Evolutionary conservation across 148 eudicot species (phyloP).

Genomic region (Talinum fruticosum): DNA sequence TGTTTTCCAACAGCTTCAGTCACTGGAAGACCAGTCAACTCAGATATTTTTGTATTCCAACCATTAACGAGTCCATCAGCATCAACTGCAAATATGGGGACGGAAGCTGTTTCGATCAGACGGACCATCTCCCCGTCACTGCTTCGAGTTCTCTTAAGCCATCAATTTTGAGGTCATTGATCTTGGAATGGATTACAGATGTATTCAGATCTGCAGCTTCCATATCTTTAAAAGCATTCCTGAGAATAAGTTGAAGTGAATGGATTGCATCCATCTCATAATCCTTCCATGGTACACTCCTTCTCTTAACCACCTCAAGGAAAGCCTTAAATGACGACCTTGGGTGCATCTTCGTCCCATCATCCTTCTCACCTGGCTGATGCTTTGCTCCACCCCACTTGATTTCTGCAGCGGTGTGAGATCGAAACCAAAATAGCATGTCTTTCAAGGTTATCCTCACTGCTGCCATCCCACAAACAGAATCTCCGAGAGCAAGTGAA

Average conservation of each 20-base stretch:
- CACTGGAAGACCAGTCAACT: slow-evolving; percentile 68
- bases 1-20: slow-evolving; percentile 66
- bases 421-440: slow-evolving; percentile 93
- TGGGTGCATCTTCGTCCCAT: slow-evolving; percentile 82
- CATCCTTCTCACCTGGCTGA: slow-evolving; percentile 63
- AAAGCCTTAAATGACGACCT: slow-evolving; percentile 94
- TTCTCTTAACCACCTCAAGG: slow-evolving; percentile 76
- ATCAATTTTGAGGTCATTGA: slow-evolving; percentile 62
- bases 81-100: slow-evolving; percentile 90
- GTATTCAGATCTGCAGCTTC: slow-evolving; percentile 44
- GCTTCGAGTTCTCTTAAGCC: slow-evolving; percentile 73
- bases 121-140: slow-evolving; percentile 94
- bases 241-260: slow-evolving; percentile 85
- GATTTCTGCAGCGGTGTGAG: slow-evolving; percentile 77
- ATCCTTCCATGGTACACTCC: slow-evolving; percentile 92
- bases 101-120: slow-evolving; percentile 88
- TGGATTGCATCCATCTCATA: slow-evolving; percentile 97
- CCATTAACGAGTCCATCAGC: slow-evolving; percentile 74
- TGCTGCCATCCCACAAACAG: slow-evolving; percentile 91
- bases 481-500: slow-evolving; percentile 63
- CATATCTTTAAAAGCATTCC: slow-evolving; percentile 62
- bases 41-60: slow-evolving; percentile 87
- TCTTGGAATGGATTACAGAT: slow-evolving; percentile 47
- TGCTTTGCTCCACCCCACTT: slow-evolving; percentile 97
- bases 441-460: slow-evolving; percentile 61